Percentiles rank a stretch among this genome's conserved stretches.
These are phyloP conservation scores for Phylloporus sp. DNA, from an alignment of 768 basidiomycete species.

Conservation along the genomic window DNA sequence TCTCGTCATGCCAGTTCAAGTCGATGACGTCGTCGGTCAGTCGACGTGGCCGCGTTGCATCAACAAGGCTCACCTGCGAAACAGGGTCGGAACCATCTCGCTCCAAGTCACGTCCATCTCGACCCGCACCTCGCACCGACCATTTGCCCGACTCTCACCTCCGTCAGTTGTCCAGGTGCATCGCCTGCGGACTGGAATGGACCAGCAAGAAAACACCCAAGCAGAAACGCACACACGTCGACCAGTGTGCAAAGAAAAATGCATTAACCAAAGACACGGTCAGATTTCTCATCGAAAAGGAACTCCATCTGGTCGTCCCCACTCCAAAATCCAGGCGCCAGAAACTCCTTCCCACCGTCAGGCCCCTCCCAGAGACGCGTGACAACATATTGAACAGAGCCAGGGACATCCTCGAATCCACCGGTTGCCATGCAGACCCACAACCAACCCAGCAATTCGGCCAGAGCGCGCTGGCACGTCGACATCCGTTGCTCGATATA, in stretches of 20 bases:
- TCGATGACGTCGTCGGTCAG: slow-evolving; percentile 3
- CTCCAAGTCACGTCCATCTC: slow-evolving; percentile 14
- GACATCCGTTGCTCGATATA: background rate
- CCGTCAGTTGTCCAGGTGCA: slow-evolving; percentile 47
- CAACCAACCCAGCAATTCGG: slow-evolving; percentile 32
- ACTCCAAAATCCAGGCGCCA: slow-evolving; percentile 38
- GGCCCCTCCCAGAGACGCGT: slow-evolving; percentile 44
- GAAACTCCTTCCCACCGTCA: slow-evolving; percentile 40
- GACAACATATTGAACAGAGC: slow-evolving; percentile 37
- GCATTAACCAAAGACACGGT: slow-evolving; percentile 52
- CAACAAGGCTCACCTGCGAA: too few relatives aligned
- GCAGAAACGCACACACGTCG: slow-evolving; percentile 66
- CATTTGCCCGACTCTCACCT: slow-evolving; percentile 47
- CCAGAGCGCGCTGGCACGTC: slow-evolving; percentile 26
- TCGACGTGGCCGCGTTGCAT: too few relatives aligned
- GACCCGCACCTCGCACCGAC: background rate
- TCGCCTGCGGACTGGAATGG: slow-evolving; percentile 64
- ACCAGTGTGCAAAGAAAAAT: slow-evolving; percentile 61
- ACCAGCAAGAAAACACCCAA: slow-evolving; percentile 57
- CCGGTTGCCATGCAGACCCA: slow-evolving; percentile 2
- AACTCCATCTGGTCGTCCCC: slow-evolving; percentile 37
- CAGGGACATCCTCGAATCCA: slow-evolving; percentile 28
- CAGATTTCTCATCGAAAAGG: slow-evolving; percentile 45
- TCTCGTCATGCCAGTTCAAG: slow-evolving; percentile 23
- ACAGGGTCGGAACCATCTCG: slow-evolving; percentile 23